These are phyloP conservation scores for Melanomma pulvis-pyrius DNA, from an alignment of 495 filamentous ascomycete species.

Conservation along the genomic window DNA sequence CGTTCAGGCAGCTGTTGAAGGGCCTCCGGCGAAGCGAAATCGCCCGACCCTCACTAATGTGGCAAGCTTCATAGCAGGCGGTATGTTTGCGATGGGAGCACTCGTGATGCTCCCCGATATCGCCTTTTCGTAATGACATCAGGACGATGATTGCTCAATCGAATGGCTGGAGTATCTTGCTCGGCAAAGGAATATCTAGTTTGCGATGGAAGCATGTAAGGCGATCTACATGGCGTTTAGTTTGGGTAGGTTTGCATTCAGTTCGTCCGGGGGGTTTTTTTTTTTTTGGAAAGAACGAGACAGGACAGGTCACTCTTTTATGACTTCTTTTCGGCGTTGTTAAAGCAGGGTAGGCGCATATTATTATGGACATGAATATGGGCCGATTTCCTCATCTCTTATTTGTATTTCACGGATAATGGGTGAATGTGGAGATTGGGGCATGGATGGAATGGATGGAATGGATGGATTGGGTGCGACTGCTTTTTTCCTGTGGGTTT, in stretches of 20 bases:
- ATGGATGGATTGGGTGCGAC: not conserved
- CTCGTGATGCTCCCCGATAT: not conserved
- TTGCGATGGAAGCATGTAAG: not conserved
- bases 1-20: not conserved
- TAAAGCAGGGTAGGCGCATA: not conserved
- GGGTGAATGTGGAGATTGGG: not conserved
- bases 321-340: not conserved
- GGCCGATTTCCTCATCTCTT: not conserved
- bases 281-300: not conserved
- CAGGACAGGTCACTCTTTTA: not conserved
- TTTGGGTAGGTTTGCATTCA: not conserved
- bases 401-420: not conserved
- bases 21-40: not conserved
- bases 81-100: not conserved
- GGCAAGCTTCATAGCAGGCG: not conserved
- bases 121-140: not conserved
- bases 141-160: not conserved
- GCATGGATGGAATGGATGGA: not conserved
- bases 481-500: not conserved
- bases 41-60: not conserved
- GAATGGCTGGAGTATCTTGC: not conserved
- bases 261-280: not conserved
- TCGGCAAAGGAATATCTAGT: not conserved
- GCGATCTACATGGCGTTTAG: not conserved
- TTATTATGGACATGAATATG: not conserved